These are phyloP conservation scores for Panaeolus papilionaceus DNA, from an alignment of 768 basidiomycete species.

Conservation along the genomic window DNA sequence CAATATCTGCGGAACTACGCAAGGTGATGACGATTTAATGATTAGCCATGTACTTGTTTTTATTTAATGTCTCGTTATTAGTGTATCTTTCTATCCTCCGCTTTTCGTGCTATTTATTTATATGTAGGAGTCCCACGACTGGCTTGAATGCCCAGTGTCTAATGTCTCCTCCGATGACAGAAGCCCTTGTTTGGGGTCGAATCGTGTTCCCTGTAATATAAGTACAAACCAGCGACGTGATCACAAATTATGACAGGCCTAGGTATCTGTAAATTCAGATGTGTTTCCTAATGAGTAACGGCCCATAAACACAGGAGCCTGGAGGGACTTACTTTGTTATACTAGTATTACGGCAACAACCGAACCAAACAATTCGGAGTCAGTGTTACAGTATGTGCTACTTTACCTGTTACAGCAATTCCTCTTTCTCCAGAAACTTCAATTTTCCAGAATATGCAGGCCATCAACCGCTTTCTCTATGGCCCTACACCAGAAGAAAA, in stretches of 20 bases:
- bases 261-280: too few species aligned
- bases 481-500: constrained; percentile 96
- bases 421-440: neutral
- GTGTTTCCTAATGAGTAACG: too few species aligned
- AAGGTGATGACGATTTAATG: neutral
- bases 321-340: too few species aligned
- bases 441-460: constrained; percentile 60
- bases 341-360: constrained; percentile 9
- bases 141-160: constrained; percentile 2
- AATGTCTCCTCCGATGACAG: constrained; percentile 2
- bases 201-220: too few species aligned
- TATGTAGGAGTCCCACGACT: constrained; percentile 5
- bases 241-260: too few species aligned
- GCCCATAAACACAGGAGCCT: too few species aligned
- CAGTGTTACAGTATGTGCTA: neutral
- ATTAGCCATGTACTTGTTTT: neutral
- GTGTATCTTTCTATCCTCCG: neutral
- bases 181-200: neutral
- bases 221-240: too few species aligned
- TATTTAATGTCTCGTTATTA: neutral
- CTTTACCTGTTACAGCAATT: neutral
- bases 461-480: constrained; percentile 93
- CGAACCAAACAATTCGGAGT: constrained; percentile 13
- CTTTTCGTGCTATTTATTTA: constrained; percentile 6
- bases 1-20: neutral